Evolutionary conservation across 768 basidiomycete species (phyloP).

Genomic region (Mycena pura): DNA sequence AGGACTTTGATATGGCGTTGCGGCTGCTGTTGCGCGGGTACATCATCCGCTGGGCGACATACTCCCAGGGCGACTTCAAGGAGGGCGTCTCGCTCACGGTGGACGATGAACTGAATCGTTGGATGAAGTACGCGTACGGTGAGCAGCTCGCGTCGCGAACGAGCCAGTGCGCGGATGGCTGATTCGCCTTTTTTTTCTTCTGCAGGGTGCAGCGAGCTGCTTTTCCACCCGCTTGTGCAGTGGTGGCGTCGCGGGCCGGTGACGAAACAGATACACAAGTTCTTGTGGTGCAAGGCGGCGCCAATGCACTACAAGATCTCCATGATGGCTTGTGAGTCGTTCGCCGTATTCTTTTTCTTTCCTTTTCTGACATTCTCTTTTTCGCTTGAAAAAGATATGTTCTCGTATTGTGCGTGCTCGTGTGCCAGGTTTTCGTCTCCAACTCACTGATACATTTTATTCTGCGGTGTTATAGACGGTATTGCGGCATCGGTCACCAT

Average conservation of each 20-base stretch:
- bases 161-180: conserved; percentile 45
- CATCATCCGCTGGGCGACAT: conserved; percentile 84
- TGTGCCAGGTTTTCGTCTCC: not conserved
- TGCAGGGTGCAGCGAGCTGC: conserved; percentile 57
- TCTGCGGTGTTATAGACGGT: conserved; percentile 46
- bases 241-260: conserved; percentile 86
- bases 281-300: conserved; percentile 71
- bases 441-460: not conserved
- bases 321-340: conserved; percentile 67
- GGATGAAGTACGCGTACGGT: conserved; percentile 81
- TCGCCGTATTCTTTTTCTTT: conserved; percentile 9
- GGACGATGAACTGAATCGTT: conserved; percentile 89
- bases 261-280: conserved; percentile 72
- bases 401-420: conserved; percentile 53
- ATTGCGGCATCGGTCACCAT: conserved; percentile 74
- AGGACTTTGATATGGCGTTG: conserved; percentile 85
- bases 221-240: conserved; percentile 81
- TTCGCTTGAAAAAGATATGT: too few species aligned
- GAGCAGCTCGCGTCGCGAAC: conserved; percentile 62
- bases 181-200: conserved; percentile 51
- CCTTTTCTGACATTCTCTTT: not conserved
- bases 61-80: conserved; percentile 85
- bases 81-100: conserved; percentile 91
- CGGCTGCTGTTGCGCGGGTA: conserved; percentile 68
- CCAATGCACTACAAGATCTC: conserved; percentile 85